Percentiles rank a stretch among this genome's conserved stretches.
Evolutionary conservation across 1,284 basidiomycete species (phyloP).

Genomic region (Pascua guehoae): DNA sequence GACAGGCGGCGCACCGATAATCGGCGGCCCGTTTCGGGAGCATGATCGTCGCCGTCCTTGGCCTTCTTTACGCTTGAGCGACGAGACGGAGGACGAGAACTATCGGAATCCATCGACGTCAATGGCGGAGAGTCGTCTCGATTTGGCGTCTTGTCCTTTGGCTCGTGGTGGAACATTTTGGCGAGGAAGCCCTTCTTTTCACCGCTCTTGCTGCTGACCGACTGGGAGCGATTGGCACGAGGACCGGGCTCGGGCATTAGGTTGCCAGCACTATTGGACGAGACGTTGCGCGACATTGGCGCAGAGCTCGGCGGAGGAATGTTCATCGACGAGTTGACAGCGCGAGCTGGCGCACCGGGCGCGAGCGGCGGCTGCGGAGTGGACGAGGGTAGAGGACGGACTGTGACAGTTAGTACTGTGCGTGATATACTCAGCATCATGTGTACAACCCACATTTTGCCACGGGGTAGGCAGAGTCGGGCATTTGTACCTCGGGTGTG

Average conservation of each 20-base stretch:
- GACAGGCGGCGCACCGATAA: slow-evolving; percentile 21
- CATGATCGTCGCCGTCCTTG: slow-evolving; percentile 18
- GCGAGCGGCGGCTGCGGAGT: slow-evolving; percentile 21
- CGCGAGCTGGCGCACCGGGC: slow-evolving; percentile 1
- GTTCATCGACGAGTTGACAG: slow-evolving; percentile 22
- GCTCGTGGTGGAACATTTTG: slow-evolving; percentile 47
- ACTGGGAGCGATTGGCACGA: slow-evolving; percentile 11
- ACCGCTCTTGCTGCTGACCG: slow-evolving; percentile 21
- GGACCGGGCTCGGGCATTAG: slow-evolving; percentile 10
- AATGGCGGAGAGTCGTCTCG: slow-evolving; percentile 34
- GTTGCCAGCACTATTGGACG: slow-evolving; percentile 21
- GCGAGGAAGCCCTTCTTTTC: slow-evolving; percentile 49
- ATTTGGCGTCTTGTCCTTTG: slow-evolving; percentile 27
- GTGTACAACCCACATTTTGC: slow-evolving; percentile 30
- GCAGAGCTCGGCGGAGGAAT: slow-evolving; percentile 36
- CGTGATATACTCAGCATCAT: background rate
- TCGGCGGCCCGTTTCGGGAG: background rate
- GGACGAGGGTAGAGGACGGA: slow-evolving; percentile 39
- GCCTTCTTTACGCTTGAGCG: slow-evolving; percentile 27
- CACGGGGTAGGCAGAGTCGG: slow-evolving; percentile 34
- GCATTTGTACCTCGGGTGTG: slow-evolving; percentile 11
- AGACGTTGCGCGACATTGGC: slow-evolving; percentile 38
- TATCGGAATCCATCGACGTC: slow-evolving; percentile 37
- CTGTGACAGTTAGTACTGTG: slow-evolving; percentile 14
- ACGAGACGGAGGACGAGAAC: slow-evolving; percentile 35